Percentiles rank a stretch among this genome's conserved stretches.
phyloP scores from a whole-genome alignment of 805 yeast species.

The Suhomyces prunicola region DNA sequence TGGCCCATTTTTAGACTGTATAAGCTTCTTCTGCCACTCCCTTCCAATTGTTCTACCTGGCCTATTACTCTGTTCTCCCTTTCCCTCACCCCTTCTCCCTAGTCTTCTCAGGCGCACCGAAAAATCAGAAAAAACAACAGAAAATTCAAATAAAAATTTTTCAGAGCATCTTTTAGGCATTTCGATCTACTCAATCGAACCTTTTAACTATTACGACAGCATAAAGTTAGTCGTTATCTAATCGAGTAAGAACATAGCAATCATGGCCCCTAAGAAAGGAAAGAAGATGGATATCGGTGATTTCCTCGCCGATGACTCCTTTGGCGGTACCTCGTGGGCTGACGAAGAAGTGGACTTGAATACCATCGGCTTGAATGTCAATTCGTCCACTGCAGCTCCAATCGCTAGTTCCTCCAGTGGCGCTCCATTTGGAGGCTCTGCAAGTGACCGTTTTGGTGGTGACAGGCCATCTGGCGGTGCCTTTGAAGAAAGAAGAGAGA shows the following conservation, averaged over 20 bases:
- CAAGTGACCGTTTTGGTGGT: conserved; percentile 31
- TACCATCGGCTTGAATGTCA: conserved; percentile 53
- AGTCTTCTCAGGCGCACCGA: not conserved
- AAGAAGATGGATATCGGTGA: conserved; percentile 83
- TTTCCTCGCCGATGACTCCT: conserved; percentile 73
- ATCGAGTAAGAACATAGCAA: not conserved
- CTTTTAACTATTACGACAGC: not conserved
- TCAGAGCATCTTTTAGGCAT: not conserved
- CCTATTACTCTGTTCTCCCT: not conserved
- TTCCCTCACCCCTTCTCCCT: not conserved
- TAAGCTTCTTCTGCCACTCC: not conserved
- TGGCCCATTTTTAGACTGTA: not conserved
- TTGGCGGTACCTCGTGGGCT: conserved; percentile 80
- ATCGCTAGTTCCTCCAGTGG: conserved; percentile 8
- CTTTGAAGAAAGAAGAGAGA: conserved; percentile 42
- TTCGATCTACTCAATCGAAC: not conserved
- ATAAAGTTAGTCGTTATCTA: not conserved
- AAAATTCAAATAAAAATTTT: not conserved
- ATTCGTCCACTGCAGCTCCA: conserved; percentile 20
- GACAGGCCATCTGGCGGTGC: conserved; percentile 18
- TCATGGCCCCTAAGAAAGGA: conserved; percentile 45
- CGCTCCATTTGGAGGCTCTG: conserved; percentile 8
- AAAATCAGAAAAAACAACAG: not conserved
- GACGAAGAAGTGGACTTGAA: conserved; percentile 75
- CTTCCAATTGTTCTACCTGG: not conserved